These are phyloP conservation scores for Paramyrothecium roridum DNA, from an alignment of 2,329 filamentous ascomycete species.

Conservation along the genomic window DNA sequence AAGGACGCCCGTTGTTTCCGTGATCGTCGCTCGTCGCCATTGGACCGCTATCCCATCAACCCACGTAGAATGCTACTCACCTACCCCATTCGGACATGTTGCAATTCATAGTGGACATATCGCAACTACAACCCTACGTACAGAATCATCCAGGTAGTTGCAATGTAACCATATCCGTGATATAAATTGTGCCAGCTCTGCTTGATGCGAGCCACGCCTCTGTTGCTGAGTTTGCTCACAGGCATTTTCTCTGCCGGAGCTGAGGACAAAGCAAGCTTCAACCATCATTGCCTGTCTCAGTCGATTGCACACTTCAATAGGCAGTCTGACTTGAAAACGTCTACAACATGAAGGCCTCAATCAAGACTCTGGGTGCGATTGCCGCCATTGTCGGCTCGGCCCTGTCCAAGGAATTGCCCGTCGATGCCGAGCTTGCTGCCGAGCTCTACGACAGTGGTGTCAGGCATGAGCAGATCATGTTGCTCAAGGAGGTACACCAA, in stretches of 20 bases:
- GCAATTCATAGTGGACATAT: background rate
- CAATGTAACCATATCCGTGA: background rate
- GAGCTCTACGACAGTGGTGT: slow-evolving; percentile 5
- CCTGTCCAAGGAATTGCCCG: slow-evolving; percentile 8
- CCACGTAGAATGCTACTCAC: background rate
- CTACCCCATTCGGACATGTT: background rate
- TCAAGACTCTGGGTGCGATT: background rate
- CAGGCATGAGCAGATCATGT: slow-evolving; percentile 5
- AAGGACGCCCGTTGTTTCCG: background rate
- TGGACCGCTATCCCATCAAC: background rate
- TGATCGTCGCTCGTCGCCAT: background rate
- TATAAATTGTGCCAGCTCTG: background rate
- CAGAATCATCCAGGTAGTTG: background rate
- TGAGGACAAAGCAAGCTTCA: background rate
- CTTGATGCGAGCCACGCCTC: background rate
- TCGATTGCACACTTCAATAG: no score
- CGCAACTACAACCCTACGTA: background rate
- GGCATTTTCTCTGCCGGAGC: background rate
- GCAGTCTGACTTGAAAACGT: no score
- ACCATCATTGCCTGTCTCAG: no score
- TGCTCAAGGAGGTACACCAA: background rate
- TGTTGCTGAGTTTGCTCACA: background rate
- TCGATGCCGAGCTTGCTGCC: slow-evolving; percentile 6
- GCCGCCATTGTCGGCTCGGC: background rate
- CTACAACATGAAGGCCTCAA: background rate